Evolutionary conservation across 2,329 filamentous ascomycete species (phyloP).

Genomic region (Cladosporium sp.): DNA sequence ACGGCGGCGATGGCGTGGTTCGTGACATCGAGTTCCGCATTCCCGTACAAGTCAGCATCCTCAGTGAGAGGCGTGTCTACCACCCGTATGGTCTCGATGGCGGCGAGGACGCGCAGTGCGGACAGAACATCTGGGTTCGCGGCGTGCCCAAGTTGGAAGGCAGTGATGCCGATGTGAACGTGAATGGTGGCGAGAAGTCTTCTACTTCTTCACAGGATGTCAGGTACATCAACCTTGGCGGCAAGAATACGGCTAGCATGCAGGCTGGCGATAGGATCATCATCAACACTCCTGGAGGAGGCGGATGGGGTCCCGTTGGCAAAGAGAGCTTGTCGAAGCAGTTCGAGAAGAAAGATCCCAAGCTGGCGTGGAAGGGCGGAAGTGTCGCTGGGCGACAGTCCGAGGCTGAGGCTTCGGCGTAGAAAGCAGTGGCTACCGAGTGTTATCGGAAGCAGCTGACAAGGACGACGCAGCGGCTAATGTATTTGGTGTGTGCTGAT

Average conservation of each 20-base stretch:
- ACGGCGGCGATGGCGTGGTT: constrained; percentile 72
- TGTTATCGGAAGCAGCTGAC: too few relatives aligned
- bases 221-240: constrained; percentile 66
- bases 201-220: constrained; percentile 31
- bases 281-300: constrained; percentile 72
- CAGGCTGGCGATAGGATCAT: constrained; percentile 73
- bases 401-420: constrained; percentile 45
- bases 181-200: constrained; percentile 14
- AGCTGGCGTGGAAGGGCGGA: constrained; percentile 56
- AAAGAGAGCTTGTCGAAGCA: constrained; percentile 50
- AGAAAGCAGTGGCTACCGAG: not conserved
- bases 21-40: constrained; percentile 78
- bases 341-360: constrained; percentile 50
- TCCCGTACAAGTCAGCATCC: constrained; percentile 71
- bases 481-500: too few relatives aligned
- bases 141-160: constrained; percentile 49
- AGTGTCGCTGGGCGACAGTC: constrained; percentile 54
- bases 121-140: constrained; percentile 83
- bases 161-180: constrained; percentile 25
- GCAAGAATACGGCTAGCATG: constrained; percentile 77
- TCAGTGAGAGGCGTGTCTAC: constrained; percentile 72
- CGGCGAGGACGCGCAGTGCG: constrained; percentile 72
- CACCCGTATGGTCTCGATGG: constrained; percentile 79
- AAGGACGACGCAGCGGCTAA: not conserved
- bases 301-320: constrained; percentile 66